A percentile compares a stretch with the other conserved stretches of the same genome.
Evolutionary conservation across 331 rosid genomes (phyloP).

Genomic region (Telfairia occidentalis): DNA sequence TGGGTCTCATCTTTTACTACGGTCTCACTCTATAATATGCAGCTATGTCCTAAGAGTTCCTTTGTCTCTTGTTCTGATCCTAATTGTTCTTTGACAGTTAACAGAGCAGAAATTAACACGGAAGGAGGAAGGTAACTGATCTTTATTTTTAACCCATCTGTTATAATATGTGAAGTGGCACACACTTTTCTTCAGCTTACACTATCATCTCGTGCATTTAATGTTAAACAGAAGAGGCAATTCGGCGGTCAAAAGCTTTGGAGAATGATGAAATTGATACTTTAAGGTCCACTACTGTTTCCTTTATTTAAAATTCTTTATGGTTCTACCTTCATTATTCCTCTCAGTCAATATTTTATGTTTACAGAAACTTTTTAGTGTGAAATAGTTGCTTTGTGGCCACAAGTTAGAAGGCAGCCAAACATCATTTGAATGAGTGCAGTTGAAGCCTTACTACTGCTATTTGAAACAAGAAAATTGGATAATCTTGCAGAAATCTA

Average conservation of each 20-base stretch:
- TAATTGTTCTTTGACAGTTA: conserved; percentile 37
- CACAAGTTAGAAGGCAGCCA: neutral
- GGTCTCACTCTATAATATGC: neutral
- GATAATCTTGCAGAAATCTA: neutral
- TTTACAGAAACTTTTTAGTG: neutral
- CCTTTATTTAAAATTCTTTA: neutral
- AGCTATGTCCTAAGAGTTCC: neutral
- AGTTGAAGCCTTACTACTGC: neutral
- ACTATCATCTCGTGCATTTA: conserved; percentile 25
- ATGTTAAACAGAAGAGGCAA: conserved; percentile 62
- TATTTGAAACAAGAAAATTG: neutral
- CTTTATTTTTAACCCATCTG: neutral
- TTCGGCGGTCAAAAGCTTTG: conserved; percentile 56
- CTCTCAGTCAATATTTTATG: neutral
- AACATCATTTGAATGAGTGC: neutral
- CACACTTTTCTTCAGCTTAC: neutral
- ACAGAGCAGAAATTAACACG: conserved; percentile 51
- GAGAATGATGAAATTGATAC: conserved; percentile 35
- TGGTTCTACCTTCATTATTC: neutral
- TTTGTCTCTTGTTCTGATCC: conserved; percentile 13
- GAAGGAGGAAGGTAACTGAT: conserved; percentile 70
- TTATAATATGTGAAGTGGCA: neutral
- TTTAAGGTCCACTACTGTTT: conserved; percentile 40
- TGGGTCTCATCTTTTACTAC: neutral
- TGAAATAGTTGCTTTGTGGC: neutral